Evolutionary conservation across 1,139 yeast genomes (phyloP).

Genomic region (Trichomonascaceae sp.): DNA sequence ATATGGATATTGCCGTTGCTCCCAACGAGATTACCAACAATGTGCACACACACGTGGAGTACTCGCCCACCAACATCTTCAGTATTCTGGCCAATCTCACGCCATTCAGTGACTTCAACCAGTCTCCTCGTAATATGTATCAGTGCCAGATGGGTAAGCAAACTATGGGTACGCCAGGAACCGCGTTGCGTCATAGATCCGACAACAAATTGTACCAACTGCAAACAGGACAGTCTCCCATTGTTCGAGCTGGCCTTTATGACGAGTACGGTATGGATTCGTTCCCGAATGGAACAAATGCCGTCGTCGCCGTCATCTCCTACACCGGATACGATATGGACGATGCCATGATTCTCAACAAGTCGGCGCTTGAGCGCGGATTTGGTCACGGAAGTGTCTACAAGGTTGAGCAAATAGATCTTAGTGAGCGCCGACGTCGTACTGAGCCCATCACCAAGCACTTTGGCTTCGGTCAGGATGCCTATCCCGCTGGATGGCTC

Average conservation of each 20-base stretch:
- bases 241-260: constrained; percentile 84
- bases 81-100: constrained; percentile 93
- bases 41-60: constrained; percentile 86
- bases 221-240: constrained; percentile 95
- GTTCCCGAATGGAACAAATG: constrained; percentile 97
- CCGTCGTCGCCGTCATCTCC: constrained; percentile 96
- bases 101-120: constrained; percentile 96
- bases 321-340: constrained; percentile 99
- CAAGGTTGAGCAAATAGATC: constrained; percentile 85
- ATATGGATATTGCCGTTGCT: constrained; percentile 90
- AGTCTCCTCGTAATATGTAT: constrained; percentile 98
- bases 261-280: constrained; percentile 97
- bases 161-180: constrained; percentile 99
- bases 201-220: constrained; percentile 89
- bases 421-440: constrained; percentile 63
- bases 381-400: constrained; percentile 95
- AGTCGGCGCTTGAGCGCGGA: constrained; percentile 95
- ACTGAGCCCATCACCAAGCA: constrained; percentile 95
- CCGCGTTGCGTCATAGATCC: constrained; percentile 80
- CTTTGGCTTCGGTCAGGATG: constrained; percentile 87
- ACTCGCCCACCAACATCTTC: constrained; percentile 83
- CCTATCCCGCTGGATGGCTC: constrained; percentile 86
- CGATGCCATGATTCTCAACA: constrained; percentile 97
- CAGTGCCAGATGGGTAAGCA: constrained; percentile 99
- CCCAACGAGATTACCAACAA: constrained; percentile 80